Conservation (phyloP, 1,139 yeast genomes). For the Kodamaea fungicola region DNA sequence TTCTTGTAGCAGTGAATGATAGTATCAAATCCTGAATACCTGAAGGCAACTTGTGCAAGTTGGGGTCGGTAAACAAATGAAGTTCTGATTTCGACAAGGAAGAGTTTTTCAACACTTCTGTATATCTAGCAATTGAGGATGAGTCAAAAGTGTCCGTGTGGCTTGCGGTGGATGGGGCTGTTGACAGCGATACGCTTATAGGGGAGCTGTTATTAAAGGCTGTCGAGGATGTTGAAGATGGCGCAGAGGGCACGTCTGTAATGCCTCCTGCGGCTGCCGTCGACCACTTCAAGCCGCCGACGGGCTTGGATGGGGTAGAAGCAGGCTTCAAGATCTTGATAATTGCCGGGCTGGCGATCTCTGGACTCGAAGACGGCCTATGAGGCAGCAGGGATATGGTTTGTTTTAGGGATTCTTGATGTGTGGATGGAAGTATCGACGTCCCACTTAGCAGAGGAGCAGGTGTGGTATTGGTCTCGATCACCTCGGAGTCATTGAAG, state of each 20-base stretch:
- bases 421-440: neutral
- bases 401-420: neutral
- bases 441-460: neutral
- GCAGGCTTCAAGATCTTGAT: conserved; percentile 63
- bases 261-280: conserved; percentile 58
- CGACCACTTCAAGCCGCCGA: conserved; percentile 66
- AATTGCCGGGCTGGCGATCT: conserved; percentile 14
- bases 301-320: conserved; percentile 61
- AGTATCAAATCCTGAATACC: conserved; percentile 67
- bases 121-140: conserved; percentile 16
- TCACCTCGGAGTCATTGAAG: conserved; percentile 12
- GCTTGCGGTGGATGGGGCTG: neutral
- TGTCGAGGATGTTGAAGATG: neutral
- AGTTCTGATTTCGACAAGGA: conserved; percentile 29
- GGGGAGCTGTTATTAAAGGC: neutral
- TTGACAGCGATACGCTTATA: neutral
- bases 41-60: conserved; percentile 57
- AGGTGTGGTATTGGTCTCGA: conserved; percentile 2
- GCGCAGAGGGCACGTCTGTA: neutral
- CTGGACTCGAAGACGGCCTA: conserved; percentile 13
- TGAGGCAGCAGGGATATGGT: conserved; percentile 6
- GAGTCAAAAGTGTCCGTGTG: conserved; percentile 6
- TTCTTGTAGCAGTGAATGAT: conserved; percentile 47
- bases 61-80: conserved; percentile 34
- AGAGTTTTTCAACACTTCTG: conserved; percentile 31